Evolutionary conservation across 2,329 filamentous ascomycete genomes (phyloP), one percentile per base, ranked within the genome.

Genomic region (Colletotrichum salicis): DNA sequence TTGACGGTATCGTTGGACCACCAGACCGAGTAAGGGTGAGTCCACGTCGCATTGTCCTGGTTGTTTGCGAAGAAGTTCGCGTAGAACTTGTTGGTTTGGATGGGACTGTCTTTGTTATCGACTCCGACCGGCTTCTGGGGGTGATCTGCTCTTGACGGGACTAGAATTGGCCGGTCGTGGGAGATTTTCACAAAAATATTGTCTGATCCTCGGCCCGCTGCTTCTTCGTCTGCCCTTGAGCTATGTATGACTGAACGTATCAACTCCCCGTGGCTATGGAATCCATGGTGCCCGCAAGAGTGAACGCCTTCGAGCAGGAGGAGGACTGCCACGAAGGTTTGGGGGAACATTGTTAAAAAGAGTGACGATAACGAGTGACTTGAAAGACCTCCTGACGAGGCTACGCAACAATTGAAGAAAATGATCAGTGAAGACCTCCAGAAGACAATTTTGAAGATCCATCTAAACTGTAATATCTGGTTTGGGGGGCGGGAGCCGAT

Each of bases 11-110:
- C 90, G 76, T 87, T 88, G 15, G 86, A 84, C 89, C 90, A 92
- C 19, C 85, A 81, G 10, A 93, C 77, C 1, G 87, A 86, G 77
- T 93, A 93, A 1, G 91, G 94, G 77, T 94, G 89, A 1, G 91
- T 89, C 83, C 90, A 96, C 1, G 89, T 85, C 1, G 89, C 85
- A 19, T 87, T 86, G 7, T 85, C 87, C 78, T 95, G 93, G 35
- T 83, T 85, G 12, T 89, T 91, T 1, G 96, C 84, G 78, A 93
- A 93, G 71, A 94, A 88, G 75, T 94, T 94, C 71, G 89, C 85
- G 76, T 92, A 92, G 80, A 92, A 93, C 77, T 91, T 93, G 82
- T 93, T 93, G 11, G 92, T 93, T 51, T 87, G 83, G 63, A 91
- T 81, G 2, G 89, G 87, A 0, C 78, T 77, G 31, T 68, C 58